Evolutionary conservation across 2,329 filamentous ascomycete species (phyloP).

Genomic region (Cladosporium oxysporum): DNA sequence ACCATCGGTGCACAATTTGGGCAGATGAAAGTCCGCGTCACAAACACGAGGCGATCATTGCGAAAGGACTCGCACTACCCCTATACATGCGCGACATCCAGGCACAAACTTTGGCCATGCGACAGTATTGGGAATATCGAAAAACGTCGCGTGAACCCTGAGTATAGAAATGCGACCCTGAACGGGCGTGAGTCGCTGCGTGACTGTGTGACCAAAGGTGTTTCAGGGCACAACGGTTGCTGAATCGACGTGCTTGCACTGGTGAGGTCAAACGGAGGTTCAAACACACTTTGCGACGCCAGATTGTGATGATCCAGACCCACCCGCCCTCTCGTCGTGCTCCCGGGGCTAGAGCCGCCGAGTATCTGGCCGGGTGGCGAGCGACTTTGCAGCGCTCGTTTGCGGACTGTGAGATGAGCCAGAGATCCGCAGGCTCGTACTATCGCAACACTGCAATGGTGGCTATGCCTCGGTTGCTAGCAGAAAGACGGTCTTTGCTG

Average conservation of each 20-base stretch:
- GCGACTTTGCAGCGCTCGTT: not conserved
- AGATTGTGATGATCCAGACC: conserved; percentile 20
- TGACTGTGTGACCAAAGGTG: not conserved
- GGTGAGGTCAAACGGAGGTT: conserved; percentile 17
- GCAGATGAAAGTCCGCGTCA: not conserved
- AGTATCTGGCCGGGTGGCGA: conserved; percentile 9
- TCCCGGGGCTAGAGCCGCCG: conserved; percentile 5
- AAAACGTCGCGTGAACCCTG: not conserved
- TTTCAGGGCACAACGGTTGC: not conserved
- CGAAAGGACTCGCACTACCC: conserved; percentile 4
- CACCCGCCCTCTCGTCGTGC: conserved; percentile 4
- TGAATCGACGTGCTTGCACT: not conserved
- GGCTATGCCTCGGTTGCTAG: not conserved
- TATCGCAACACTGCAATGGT: not conserved
- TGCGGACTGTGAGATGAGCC: not conserved
- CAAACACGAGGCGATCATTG: not conserved
- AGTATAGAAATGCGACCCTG: not conserved
- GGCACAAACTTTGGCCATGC: not conserved
- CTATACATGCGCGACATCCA: conserved; percentile 3
- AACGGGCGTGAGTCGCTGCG: not conserved
- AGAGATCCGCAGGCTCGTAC: not conserved
- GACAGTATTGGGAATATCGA: not conserved
- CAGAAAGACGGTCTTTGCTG: not conserved
- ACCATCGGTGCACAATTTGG: not conserved
- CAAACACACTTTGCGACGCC: conserved; percentile 18